A percentile compares a stretch with the other conserved stretches of the same genome.
Conservation (phyloP, 1,284 basidiomycete species). For the Thelephora terrestris region DNA sequence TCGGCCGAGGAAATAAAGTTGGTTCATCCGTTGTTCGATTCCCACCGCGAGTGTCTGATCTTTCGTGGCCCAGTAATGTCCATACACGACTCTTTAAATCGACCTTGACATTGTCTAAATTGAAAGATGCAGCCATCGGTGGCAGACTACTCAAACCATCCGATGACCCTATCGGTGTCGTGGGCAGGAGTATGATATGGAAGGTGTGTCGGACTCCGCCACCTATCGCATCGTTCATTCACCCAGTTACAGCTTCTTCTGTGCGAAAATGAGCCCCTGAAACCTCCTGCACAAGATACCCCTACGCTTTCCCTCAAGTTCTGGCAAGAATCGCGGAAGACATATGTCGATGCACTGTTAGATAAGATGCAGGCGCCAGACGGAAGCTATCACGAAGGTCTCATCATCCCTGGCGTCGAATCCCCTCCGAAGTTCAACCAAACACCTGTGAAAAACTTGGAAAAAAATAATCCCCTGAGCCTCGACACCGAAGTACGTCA, state of each 20-base stretch:
- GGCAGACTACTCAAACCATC: constrained; percentile 42
- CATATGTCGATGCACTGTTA: constrained; percentile 41
- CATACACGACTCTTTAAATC: constrained; percentile 54
- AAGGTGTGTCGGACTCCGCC: constrained; percentile 39
- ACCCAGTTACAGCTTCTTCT: constrained; percentile 44
- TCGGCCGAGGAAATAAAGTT: not conserved
- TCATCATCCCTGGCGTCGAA: constrained; percentile 41
- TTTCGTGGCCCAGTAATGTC: constrained; percentile 34
- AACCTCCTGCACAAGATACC: constrained; percentile 33
- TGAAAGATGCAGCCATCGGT: constrained; percentile 53
- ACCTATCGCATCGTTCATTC: constrained; percentile 6
- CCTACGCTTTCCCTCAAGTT: constrained; percentile 34
- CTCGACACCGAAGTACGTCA: constrained; percentile 63
- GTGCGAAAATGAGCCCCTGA: constrained; percentile 44
- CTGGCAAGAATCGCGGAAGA: constrained; percentile 37
- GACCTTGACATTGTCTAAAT: constrained; percentile 43
- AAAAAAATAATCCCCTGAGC: constrained; percentile 79
- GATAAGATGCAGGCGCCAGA: constrained; percentile 71
- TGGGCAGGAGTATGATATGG: constrained; percentile 69
- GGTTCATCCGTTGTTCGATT: not conserved
- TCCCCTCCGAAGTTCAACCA: constrained; percentile 27
- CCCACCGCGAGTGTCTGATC: constrained; percentile 2
- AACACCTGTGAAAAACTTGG: constrained; percentile 35
- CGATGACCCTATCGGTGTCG: constrained; percentile 32
- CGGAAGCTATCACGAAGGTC: constrained; percentile 63